These are phyloP conservation scores for Nannochloris sp. DNA, from an alignment of 139 green algal genomes.

Conservation along the genomic window DNA sequence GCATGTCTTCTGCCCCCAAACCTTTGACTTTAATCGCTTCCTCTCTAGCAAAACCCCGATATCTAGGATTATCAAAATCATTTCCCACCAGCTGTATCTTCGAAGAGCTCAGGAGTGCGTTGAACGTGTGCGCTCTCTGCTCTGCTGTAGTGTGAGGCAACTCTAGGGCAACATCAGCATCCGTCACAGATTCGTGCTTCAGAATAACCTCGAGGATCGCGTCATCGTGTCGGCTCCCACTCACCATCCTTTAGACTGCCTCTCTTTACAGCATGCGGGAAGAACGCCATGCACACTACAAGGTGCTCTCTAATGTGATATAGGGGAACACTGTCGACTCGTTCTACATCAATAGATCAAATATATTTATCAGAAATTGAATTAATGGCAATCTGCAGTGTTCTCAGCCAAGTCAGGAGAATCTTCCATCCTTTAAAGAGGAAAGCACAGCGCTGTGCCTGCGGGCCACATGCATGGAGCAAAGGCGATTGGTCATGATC, in stretches of 20 bases:
- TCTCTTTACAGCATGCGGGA: neutral
- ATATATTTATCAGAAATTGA: too few relatives aligned
- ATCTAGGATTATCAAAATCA: slow-evolving; percentile 16
- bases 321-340: too few relatives aligned
- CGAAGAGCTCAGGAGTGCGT: slow-evolving; percentile 19
- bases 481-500: too few relatives aligned
- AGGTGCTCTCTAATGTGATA: too few relatives aligned
- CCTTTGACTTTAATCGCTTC: slow-evolving; percentile 56
- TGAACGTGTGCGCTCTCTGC: slow-evolving; percentile 27
- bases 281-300: too few relatives aligned
- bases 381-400: too few relatives aligned
- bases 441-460: too few relatives aligned
- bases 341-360: too few relatives aligned
- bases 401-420: too few relatives aligned
- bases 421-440: too few relatives aligned
- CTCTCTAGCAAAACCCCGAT: slow-evolving; percentile 10
- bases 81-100: neutral
- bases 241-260: neutral
- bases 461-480: too few relatives aligned
- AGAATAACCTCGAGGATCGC: slow-evolving; percentile 4
- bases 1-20: slow-evolving; percentile 68
- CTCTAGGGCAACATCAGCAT: slow-evolving; percentile 6
- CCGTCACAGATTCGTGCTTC: slow-evolving; percentile 13
- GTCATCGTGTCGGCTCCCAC: neutral
- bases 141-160: slow-evolving; percentile 13